A percentile compares a stretch with the other conserved stretches of the same genome.
phyloP scores from a whole-genome alignment of 2,329 filamentous ascomycete species.

The Blumeriella jaapii region DNA sequence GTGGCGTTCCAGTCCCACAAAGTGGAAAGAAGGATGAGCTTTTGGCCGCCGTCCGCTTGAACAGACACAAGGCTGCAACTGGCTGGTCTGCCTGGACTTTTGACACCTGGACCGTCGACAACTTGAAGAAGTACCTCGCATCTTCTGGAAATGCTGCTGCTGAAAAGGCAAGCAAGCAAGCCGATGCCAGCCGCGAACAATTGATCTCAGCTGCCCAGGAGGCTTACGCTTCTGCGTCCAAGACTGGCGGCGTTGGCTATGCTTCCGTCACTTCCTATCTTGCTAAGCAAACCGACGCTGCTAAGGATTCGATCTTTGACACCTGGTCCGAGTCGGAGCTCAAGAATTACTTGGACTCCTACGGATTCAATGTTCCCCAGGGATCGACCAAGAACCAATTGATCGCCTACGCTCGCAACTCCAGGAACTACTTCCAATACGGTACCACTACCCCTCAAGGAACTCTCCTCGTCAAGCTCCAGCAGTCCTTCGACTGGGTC shows the following conservation, averaged over 20 bases:
- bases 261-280: conserved; percentile 64
- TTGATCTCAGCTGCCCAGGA: conserved; percentile 53
- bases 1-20: conserved; percentile 65
- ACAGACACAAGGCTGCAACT: conserved; percentile 56
- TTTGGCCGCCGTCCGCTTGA: conserved; percentile 60
- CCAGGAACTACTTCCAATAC: conserved; percentile 66
- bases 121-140: conserved; percentile 48
- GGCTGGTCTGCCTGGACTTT: conserved; percentile 68
- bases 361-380: conserved; percentile 43
- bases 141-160: conserved; percentile 42
- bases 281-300: conserved; percentile 49
- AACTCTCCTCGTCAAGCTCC: conserved; percentile 54
- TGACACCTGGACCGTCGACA: conserved; percentile 63
- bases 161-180: conserved; percentile 49
- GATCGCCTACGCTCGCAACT: conserved; percentile 57
- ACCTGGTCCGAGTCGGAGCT: conserved; percentile 59
- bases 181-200: conserved; percentile 59
- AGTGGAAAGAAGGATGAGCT: conserved; percentile 60
- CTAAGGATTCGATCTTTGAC: conserved; percentile 57
- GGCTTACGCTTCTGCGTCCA: conserved; percentile 47
- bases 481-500: conserved; percentile 34
- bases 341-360: conserved; percentile 70
- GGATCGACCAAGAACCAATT: conserved; percentile 45
- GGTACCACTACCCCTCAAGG: conserved; percentile 55
- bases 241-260: conserved; percentile 43